A percentile compares a stretch with the other conserved stretches of the same genome.
Evolutionary conservation across 164 flowering plant genomes (phyloP).

Genomic region (Amborella trichopoda): DNA sequence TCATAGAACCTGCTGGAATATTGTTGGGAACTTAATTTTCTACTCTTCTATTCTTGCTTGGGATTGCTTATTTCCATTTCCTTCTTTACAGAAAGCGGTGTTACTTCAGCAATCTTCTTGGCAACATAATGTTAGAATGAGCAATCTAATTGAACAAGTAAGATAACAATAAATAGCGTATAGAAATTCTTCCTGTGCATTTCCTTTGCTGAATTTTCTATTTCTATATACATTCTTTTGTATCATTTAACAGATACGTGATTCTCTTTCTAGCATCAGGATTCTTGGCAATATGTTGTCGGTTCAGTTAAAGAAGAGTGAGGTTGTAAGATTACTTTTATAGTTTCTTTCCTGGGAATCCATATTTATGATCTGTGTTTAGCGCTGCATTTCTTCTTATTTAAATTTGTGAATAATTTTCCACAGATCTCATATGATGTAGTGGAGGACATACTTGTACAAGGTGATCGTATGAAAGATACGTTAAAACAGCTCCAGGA

Average conservation of each 20-base stretch:
- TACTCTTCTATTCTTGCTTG: not conserved
- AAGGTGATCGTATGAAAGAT: constrained; percentile 68
- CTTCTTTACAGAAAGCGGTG: constrained; percentile 57
- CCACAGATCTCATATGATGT: constrained; percentile 71
- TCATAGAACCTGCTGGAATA: too few relatives aligned
- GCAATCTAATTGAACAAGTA: constrained; percentile 84
- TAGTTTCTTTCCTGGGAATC: too few relatives aligned
- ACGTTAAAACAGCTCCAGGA: constrained; percentile 87
- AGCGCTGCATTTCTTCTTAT: too few relatives aligned
- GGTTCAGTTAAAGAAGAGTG: constrained; percentile 50
- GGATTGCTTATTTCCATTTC: not conserved
- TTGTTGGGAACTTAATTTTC: not conserved
- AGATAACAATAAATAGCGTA: constrained; percentile 7
- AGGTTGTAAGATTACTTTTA: too few relatives aligned
- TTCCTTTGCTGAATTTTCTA: too few relatives aligned
- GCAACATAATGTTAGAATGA: constrained; percentile 91
- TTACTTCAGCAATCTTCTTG: constrained; percentile 89
- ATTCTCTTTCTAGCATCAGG: constrained; percentile 80
- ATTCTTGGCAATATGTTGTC: constrained; percentile 75
- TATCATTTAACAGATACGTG: constrained; percentile 56
- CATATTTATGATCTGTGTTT: too few relatives aligned
- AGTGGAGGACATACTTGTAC: constrained; percentile 67
- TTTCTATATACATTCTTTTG: too few relatives aligned
- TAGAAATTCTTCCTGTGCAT: constrained; percentile 2
- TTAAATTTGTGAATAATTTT: too few relatives aligned